Evolutionary conservation across 2,329 filamentous ascomycete species (phyloP).

Genomic region (Aspergillus aculeatinus): DNA sequence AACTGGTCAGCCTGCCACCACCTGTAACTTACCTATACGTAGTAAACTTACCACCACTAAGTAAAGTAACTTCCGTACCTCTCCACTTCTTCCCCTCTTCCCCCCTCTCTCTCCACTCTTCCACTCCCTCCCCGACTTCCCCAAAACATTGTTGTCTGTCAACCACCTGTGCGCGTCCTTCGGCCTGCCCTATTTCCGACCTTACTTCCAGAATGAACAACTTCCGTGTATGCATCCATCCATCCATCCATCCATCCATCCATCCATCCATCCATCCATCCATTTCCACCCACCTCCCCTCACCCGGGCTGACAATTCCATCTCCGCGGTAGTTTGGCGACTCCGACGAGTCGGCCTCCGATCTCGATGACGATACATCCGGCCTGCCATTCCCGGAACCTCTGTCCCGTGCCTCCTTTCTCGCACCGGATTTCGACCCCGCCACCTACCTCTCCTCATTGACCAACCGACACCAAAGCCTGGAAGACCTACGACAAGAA

Average conservation of each 20-base stretch:
- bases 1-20: too few species aligned
- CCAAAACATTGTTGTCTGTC: not conserved
- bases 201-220: conserved; percentile 28
- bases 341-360: conserved; percentile 47
- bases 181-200: not conserved
- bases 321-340: conserved; percentile 40
- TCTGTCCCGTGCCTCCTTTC: conserved; percentile 79
- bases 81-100: not conserved
- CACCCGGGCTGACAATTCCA: conserved; percentile 7
- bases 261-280: conserved; percentile 1
- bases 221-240: conserved; percentile 32
- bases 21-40: not conserved
- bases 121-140: not conserved
- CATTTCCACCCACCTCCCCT: not conserved
- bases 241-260: conserved; percentile 1
- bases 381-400: conserved; percentile 85
- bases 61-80: not conserved
- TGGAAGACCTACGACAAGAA: conserved; percentile 87
- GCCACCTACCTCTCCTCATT: conserved; percentile 79
- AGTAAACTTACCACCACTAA: not conserved
- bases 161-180: not conserved
- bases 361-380: conserved; percentile 59
- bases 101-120: not conserved
- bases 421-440: conserved; percentile 73
- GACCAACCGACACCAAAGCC: conserved; percentile 85